Evolutionary conservation across 1,284 basidiomycete species (phyloP), one percentile per base, ranked within the genome.

Genomic region (Tylopilus sp.): DNA sequence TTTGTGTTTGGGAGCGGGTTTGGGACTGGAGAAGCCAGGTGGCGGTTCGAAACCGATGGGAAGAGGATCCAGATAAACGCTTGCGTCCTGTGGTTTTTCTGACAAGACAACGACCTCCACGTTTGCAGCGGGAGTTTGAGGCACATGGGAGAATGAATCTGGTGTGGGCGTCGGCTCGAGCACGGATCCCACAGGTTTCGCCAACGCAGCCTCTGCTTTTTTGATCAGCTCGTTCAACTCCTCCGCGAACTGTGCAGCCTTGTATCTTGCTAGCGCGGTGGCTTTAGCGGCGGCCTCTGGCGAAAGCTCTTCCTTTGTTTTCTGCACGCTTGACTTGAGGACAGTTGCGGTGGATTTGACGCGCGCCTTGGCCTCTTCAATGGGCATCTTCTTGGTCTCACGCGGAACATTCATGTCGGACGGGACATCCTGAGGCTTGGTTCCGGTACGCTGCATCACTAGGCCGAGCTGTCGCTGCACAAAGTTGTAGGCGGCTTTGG

Each of bases 41-140:
- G 93, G 93, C 15, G 88, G 89, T 67, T 97, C 92, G 64, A 89
- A 90, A 7, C 93, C 94, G 47, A 97, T 71, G 19, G 93, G 94
- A 31, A 97, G 76, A n/a, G 86, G 82, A 13, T 71, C 77, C 35
- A 72, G 70, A 64, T 94, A 95, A 25, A 89, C 69, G 53, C 78
- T 73, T 48, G 38, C 4, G 7, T 77, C 71, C 31, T 67, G 66
- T 33, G 65, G 69, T 44, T 69, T 68, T 7, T 69, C 56, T 18
- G 63, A 53, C 25, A 60, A 54, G 38, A 67, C 57, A 34, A 62
- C 48, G 19, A 65, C 49, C 43, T 66, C 49, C 5, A 46, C 55
- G n/a, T 59, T 56, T 26, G 53, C 51, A 6, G 51, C 55, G 1
- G 63, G 52, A 2, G 56, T 49, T 41, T 60, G 52, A 40, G 58